Conservation (phyloP, 2,329 filamentous ascomycete species). For the Chrysoporthe deuterocubensis region DNA sequence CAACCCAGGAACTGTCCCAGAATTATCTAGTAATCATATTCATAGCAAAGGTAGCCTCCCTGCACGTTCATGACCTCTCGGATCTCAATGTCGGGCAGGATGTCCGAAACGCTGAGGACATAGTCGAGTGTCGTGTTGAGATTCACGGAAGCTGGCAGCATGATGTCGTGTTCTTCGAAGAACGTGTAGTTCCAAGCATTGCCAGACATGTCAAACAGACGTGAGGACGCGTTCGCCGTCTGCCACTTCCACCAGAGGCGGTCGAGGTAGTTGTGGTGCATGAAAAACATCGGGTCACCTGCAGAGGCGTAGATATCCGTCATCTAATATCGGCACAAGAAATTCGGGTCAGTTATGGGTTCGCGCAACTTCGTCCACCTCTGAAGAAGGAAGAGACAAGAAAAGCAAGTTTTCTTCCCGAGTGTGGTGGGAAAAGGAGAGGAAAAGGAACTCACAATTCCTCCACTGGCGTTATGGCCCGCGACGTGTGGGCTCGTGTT, state of each 20-base stretch:
- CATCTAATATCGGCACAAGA: slow-evolving; percentile 17
- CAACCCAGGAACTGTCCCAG: background rate
- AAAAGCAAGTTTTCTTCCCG: background rate
- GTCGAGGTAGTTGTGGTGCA: slow-evolving; percentile 40
- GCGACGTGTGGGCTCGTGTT: slow-evolving; percentile 8
- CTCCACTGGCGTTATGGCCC: slow-evolving; percentile 2
- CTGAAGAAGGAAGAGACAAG: too few relatives aligned
- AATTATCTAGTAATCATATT: background rate
- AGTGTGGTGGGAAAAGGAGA: background rate
- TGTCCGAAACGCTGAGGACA: background rate
- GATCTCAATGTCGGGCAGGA: slow-evolving; percentile 12
- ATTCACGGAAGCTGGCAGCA: background rate
- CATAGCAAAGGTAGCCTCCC: slow-evolving; percentile 15
- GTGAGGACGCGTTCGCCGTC: background rate
- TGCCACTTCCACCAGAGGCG: slow-evolving; percentile 34
- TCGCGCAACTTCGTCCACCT: background rate
- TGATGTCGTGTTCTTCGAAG: background rate
- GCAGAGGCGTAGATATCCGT: slow-evolving; percentile 27
- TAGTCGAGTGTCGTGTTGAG: slow-evolving; percentile 16
- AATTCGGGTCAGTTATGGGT: background rate
- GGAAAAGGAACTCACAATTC: background rate
- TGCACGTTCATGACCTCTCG: slow-evolving; percentile 19
- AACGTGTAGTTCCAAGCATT: slow-evolving; percentile 17
- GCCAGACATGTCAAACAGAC: slow-evolving; percentile 18
- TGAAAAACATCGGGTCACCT: slow-evolving; percentile 40